A percentile compares a stretch with the other conserved stretches of the same genome.
Conservation (phyloP, 257 asterid species). For the Fraxinus cuspidata region DNA sequence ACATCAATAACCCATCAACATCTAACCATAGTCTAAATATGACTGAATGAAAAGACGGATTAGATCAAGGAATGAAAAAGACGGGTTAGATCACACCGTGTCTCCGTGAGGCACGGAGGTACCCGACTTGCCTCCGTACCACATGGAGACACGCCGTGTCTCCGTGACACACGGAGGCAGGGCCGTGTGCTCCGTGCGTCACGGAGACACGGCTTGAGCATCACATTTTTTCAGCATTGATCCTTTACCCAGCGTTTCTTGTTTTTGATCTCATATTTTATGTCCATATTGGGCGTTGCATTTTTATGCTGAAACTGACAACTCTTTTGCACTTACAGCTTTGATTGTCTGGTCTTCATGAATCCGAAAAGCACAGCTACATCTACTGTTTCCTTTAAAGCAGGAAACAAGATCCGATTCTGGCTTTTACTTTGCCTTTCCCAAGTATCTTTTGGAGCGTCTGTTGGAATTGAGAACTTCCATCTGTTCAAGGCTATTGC, state of each 20-base stretch:
- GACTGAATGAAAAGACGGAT: no score
- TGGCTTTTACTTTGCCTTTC: conserved; percentile 49
- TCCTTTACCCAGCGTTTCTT: neutral
- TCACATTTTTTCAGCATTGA: neutral
- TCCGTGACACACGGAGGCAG: no score
- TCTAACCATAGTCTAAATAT: no score
- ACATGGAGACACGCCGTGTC: no score
- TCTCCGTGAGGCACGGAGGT: no score
- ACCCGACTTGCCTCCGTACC: no score
- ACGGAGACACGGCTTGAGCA: no score
- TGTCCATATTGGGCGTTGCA: neutral
- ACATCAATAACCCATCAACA: no score
- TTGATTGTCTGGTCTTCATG: conserved; percentile 59
- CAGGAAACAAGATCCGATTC: conserved; percentile 59
- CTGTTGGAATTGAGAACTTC: conserved; percentile 41
- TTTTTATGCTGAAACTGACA: conserved; percentile 4
- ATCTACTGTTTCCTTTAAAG: conserved; percentile 63
- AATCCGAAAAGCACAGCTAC: conserved; percentile 55
- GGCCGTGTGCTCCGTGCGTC: no score
- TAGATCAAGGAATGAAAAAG: no score
- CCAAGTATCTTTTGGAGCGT: conserved; percentile 50
- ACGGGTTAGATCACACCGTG: no score
- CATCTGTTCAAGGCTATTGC: conserved; percentile 53
- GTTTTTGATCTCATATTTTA: neutral
- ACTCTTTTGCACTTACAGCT: conserved; percentile 30